Conservation (phyloP, 129 eudicot genomes). For the Pittosporum tobira region DNA sequence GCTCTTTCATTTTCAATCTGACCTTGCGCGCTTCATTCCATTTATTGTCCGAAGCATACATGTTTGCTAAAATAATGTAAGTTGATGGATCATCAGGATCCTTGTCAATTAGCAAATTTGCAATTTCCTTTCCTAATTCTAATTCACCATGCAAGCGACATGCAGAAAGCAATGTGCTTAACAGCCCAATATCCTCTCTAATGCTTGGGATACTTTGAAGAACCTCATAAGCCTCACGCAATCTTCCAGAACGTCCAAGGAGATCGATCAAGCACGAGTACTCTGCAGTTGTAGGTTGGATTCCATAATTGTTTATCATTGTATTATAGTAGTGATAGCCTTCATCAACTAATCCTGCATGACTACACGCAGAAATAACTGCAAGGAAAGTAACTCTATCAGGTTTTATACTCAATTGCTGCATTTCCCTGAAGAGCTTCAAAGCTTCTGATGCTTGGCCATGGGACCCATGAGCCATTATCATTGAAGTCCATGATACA, state of each 20-base stretch:
- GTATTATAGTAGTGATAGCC: conserved; percentile 4
- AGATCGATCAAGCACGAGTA: conserved; percentile 13
- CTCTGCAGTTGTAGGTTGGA: conserved; percentile 12
- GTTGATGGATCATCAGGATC: conserved; percentile 14
- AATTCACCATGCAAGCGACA: conserved; percentile 12
- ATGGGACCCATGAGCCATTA: conserved; percentile 15
- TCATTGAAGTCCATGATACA: conserved; percentile 15
- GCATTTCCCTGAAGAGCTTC: conserved; percentile 9
- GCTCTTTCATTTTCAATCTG: conserved; percentile 14
- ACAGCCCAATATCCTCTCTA: conserved; percentile 4
- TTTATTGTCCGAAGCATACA: conserved; percentile 10
- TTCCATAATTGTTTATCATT: conserved; percentile 9
- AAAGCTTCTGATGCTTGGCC: conserved; percentile 13
- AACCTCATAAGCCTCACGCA: conserved; percentile 11
- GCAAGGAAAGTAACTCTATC: conserved; percentile 13
- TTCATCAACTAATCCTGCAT: conserved; percentile 11
- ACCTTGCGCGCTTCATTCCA: conserved; percentile 13
- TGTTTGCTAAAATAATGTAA: conserved; percentile 10
- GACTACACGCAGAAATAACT: conserved; percentile 11
- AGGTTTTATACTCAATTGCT: conserved; percentile 4
- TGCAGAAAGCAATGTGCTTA: conserved; percentile 9
- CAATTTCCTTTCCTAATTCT: conserved; percentile 12
- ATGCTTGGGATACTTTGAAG: conserved; percentile 6
- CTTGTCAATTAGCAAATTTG: conserved; percentile 5
- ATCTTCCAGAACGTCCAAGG: conserved; percentile 15